Evolutionary conservation across 345 rosid genomes (phyloP), one percentile per base, ranked within the genome.

Genomic region (Ricinus communis): DNA sequence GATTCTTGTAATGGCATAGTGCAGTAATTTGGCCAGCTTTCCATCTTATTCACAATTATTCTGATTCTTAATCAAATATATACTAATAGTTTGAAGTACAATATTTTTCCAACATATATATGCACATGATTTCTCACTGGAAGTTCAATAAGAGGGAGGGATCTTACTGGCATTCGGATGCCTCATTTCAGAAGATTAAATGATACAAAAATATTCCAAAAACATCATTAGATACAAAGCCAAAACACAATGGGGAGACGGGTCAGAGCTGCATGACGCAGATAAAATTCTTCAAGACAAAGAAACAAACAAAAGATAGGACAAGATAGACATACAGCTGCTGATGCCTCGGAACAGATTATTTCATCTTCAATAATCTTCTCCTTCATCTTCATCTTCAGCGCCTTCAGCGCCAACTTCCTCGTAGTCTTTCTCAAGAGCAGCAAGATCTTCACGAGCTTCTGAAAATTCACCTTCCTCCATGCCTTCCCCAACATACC

Each of bases 401-500:
- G 15, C 84, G 16, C 88, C 93, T 33, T 91, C 94, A 19, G 84
- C 94, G 33, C 94, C 92, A 38, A 91, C 94, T 79, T 91, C 97
- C 85, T 89, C 94, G 0, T 88, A 91, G 75, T 90, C 93, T 74
- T 90, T 90, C 82, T 90, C 93, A 1, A 90, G 91, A 47, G 97
- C 91, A 58, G 97, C 92, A 27, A 91, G 92, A 79, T 88, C 97
- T 74, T 91, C 94, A 43, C 97, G 89, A 59, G 97, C 97, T 76
- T 91, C 91, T 1, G 94, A 91, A 85, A 91, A 91, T 75, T 91
- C 94, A 52, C 97, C 94, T 79, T 91, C 97, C 77, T 88, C 97
- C 97, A 91, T 88, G 54, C 94, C 97, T 77, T 91, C 97, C 5
- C 97, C 97, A n/a, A 91, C 94, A 21, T 91, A 89, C 94, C 94